phyloP scores from a whole-genome alignment of 129 eudicot species.

The Helichrysum umbraculigerum region DNA sequence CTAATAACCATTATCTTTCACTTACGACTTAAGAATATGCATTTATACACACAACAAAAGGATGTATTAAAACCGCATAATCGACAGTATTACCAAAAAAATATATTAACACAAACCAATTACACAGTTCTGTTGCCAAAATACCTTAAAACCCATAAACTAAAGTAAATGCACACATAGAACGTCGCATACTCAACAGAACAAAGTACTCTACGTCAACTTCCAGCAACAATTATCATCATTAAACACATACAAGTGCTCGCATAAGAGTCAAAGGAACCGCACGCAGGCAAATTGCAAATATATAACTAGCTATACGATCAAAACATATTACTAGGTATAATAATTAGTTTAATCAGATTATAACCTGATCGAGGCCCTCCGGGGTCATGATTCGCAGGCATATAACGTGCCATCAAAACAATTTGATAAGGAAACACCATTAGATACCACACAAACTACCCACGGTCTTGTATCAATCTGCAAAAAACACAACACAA shows the following conservation, averaged over 20 bases:
- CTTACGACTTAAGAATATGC: neutral
- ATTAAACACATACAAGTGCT: neutral
- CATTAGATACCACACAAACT: conserved; percentile 13
- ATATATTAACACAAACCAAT: too few species aligned
- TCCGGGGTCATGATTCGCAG: conserved; percentile 47
- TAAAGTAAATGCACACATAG: too few species aligned
- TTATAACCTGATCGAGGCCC: conserved; percentile 45
- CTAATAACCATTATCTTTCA: neutral
- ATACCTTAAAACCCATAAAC: too few species aligned
- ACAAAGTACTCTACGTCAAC: neutral
- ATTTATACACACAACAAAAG: neutral
- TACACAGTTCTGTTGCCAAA: too few species aligned
- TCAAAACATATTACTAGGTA: neutral
- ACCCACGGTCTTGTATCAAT: conserved; percentile 8
- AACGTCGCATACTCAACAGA: neutral
- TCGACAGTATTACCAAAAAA: too few species aligned
- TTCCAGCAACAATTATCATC: neutral
- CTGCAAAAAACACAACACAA: conserved; percentile 23
- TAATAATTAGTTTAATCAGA: neutral
- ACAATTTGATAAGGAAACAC: conserved; percentile 23
- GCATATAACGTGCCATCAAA: conserved; percentile 48
- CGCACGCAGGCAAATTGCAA: neutral
- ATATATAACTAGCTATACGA: neutral
- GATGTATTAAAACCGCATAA: neutral
- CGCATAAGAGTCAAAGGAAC: conserved; percentile 11